These are phyloP conservation scores for Golubevia pallescens DNA, from an alignment of 1,284 basidiomycete genomes.

Conservation along the genomic window DNA sequence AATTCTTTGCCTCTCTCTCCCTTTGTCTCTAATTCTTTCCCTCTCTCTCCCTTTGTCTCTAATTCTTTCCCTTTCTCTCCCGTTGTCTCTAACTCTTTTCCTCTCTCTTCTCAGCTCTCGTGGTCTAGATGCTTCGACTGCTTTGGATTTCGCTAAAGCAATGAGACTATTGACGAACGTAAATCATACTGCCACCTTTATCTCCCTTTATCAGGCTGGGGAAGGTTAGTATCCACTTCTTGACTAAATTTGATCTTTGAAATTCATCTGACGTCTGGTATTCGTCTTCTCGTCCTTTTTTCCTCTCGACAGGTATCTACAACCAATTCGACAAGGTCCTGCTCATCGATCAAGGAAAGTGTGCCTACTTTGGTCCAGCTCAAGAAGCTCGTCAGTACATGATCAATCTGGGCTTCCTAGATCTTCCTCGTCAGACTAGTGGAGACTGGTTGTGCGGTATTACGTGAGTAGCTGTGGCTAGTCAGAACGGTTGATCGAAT, in stretches of 20 bases:
- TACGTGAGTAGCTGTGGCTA: too few species aligned
- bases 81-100: too few species aligned
- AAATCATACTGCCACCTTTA: constrained; percentile 25
- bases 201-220: constrained; percentile 39
- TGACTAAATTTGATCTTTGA: too few species aligned
- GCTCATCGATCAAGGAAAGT: constrained; percentile 35
- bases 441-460: constrained; percentile 18
- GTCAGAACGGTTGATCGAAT: neutral
- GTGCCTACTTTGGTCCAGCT: constrained; percentile 37
- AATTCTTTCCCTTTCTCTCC: too few species aligned
- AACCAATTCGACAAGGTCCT: constrained; percentile 10
- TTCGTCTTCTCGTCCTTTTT: too few species aligned
- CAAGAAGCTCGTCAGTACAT: constrained; percentile 24
- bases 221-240: too few species aligned
- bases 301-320: constrained; percentile 28
- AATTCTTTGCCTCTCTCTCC: too few species aligned
- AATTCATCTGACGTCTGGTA: too few species aligned
- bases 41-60: too few species aligned
- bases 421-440: constrained; percentile 34
- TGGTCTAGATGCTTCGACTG: constrained; percentile 55
- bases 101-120: constrained; percentile 29
- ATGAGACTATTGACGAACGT: constrained; percentile 50
- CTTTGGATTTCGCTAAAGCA: constrained; percentile 53
- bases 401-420: constrained; percentile 29
- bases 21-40: too few species aligned